phyloP scores from a whole-genome alignment of 139 green algal species.

The Klebsormidium nitens region DNA sequence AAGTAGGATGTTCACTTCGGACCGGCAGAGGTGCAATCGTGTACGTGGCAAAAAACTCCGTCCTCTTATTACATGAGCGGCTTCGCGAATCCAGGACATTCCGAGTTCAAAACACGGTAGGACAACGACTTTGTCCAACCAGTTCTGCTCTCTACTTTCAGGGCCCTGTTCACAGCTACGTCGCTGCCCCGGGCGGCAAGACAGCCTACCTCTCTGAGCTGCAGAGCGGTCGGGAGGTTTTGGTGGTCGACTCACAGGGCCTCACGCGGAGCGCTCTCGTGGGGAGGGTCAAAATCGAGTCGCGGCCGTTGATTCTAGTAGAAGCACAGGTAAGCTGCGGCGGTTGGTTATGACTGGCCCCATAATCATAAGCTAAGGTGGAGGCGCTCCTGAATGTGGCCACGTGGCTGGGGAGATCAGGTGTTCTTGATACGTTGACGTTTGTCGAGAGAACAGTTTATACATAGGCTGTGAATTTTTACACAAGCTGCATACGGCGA shows the following conservation, averaged over 20 bases:
- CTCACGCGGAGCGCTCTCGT: conserved; percentile 53
- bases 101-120: not conserved
- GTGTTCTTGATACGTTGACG: not conserved
- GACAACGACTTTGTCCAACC: not conserved
- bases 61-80: no score
- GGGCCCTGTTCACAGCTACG: conserved; percentile 74
- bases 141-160: not conserved
- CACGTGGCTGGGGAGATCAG: not conserved
- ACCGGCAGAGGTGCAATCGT: no score
- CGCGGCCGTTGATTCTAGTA: conserved; percentile 53
- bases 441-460: no score
- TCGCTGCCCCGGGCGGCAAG: conserved; percentile 42
- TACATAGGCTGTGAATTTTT: not conserved
- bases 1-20: no score
- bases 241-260: conserved; percentile 61
- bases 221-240: conserved; percentile 22
- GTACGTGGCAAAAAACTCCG: no score
- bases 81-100: not conserved
- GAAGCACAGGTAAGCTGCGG: conserved; percentile 22
- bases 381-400: not conserved
- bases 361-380: not conserved
- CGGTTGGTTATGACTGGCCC: not conserved
- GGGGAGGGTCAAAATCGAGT: conserved; percentile 60
- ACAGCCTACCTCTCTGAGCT: conserved; percentile 87
- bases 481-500: not conserved